phyloP scores from a whole-genome alignment of 495 filamentous ascomycete genomes.

The Acidomyces sp. region DNA sequence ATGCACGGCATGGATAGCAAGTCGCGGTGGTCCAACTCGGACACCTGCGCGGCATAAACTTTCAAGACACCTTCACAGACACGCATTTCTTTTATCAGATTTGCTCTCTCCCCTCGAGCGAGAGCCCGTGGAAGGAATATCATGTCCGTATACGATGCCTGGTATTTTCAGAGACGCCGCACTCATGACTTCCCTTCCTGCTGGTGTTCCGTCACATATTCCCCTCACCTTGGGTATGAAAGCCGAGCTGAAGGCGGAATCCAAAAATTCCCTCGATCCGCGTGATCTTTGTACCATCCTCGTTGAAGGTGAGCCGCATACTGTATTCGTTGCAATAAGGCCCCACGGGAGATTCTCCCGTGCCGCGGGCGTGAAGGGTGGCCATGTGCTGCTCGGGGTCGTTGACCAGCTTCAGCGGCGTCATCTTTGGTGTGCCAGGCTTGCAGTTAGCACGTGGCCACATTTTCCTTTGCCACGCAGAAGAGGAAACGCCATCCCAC shows the following conservation, averaged over 20 bases:
- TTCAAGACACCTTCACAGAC: too few species aligned
- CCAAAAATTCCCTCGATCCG: constrained; percentile 10
- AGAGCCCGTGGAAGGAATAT: too few species aligned
- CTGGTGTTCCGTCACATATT: too few species aligned
- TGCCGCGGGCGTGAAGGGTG: constrained; percentile 4
- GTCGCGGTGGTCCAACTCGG: background rate
- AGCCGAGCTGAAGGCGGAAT: background rate
- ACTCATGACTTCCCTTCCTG: too few species aligned
- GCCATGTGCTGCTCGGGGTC: constrained; percentile 2
- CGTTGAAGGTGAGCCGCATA: constrained; percentile 9
- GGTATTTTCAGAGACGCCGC: too few species aligned
- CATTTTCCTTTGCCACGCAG: background rate
- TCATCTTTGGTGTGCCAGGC: constrained; percentile 46
- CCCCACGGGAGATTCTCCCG: constrained; percentile 8
- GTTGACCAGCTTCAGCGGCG: constrained; percentile 17
- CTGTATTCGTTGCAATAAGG: constrained; percentile 13
- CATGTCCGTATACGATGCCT: too few species aligned
- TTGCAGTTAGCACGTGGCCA: background rate
- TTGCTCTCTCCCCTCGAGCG: too few species aligned
- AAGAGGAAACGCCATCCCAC: background rate
- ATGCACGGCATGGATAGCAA: constrained; percentile 6
- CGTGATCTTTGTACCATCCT: constrained; percentile 12
- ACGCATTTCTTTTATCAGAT: too few species aligned
- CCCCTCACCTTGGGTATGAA: too few species aligned
- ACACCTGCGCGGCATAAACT: too few species aligned